These are phyloP conservation scores for Purpureocillium lavendulum DNA, from an alignment of 2,329 filamentous ascomycete species.

Conservation along the genomic window DNA sequence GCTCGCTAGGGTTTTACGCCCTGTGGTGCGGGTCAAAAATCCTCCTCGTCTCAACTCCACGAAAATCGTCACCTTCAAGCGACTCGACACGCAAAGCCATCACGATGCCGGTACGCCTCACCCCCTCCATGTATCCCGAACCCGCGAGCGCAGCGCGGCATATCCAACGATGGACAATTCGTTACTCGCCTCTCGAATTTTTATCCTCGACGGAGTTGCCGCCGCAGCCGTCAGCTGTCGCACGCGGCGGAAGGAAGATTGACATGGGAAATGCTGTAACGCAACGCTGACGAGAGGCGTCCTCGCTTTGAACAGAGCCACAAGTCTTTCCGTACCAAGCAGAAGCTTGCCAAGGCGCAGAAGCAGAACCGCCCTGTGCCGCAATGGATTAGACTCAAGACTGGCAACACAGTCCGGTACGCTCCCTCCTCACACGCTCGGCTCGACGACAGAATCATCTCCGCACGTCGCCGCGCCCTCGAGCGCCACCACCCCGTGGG, in stretches of 20 bases:
- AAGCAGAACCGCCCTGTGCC: conserved; percentile 99
- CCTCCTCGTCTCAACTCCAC: conserved; percentile 19
- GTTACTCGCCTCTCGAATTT: background rate
- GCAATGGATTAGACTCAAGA: conserved; percentile 98
- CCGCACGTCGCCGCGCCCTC: no score
- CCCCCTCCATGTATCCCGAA: conserved; percentile 6
- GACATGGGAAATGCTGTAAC: background rate
- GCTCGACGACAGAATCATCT: background rate
- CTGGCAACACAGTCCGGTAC: conserved; percentile 99
- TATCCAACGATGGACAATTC: background rate
- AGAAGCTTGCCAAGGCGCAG: conserved; percentile 99
- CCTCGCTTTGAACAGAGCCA: conserved; percentile 60
- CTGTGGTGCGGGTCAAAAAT: conserved; percentile 25
- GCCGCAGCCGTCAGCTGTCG: no score
- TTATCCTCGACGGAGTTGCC: no score
- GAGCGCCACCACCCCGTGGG: no score
- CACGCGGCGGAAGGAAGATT: background rate
- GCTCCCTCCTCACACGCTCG: conserved; percentile 23
- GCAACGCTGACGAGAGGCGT: no score
- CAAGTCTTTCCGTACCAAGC: conserved; percentile 99
- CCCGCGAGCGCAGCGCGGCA: background rate
- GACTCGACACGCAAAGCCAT: conserved; percentile 29
- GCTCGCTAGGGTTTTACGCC: conserved; percentile 29
- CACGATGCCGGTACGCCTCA: conserved; percentile 33
- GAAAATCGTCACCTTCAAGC: conserved; percentile 23